Conservation (phyloP, 805 yeast genomes). For the Zygotorulaspora chibaensis region DNA sequence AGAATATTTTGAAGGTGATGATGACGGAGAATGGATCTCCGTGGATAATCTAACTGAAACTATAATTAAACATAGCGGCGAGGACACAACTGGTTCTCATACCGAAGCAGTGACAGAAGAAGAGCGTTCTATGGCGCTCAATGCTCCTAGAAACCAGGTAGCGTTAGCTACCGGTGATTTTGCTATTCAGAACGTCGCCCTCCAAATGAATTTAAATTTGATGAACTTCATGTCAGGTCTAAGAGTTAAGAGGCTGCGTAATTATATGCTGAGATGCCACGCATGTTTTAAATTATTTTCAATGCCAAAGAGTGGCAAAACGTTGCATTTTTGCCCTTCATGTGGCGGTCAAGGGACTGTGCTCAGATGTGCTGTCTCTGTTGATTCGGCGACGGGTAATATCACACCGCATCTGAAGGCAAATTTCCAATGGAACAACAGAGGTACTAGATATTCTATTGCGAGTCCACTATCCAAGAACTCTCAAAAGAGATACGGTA, state of each 20-base stretch:
- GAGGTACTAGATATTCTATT: constrained; percentile 78
- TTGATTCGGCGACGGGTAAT: constrained; percentile 72
- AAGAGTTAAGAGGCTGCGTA: constrained; percentile 78
- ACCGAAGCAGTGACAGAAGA: constrained; percentile 37
- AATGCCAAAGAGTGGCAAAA: constrained; percentile 66
- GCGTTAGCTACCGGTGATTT: constrained; percentile 95
- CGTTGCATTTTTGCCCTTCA: constrained; percentile 85
- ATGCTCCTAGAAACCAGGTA: constrained; percentile 48
- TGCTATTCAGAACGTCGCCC: constrained; percentile 92
- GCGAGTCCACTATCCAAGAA: constrained; percentile 86
- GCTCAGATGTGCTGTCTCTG: constrained; percentile 83
- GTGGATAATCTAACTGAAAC: constrained; percentile 75
- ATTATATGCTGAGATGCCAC: constrained; percentile 94
- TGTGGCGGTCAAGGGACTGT: constrained; percentile 90
- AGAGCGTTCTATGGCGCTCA: constrained; percentile 21
- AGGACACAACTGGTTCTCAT: constrained; percentile 39
- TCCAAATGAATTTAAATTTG: constrained; percentile 83
- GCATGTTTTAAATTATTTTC: constrained; percentile 89
- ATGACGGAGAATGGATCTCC: constrained; percentile 92
- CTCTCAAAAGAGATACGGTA: constrained; percentile 66
- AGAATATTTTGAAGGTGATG: constrained; percentile 52
- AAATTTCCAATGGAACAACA: constrained; percentile 88
- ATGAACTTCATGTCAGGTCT: constrained; percentile 82
- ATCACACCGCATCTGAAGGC: constrained; percentile 83
- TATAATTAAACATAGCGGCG: constrained; percentile 64